phyloP scores from a whole-genome alignment of 2,329 filamentous ascomycete genomes.

The Epichloe amarillans region DNA sequence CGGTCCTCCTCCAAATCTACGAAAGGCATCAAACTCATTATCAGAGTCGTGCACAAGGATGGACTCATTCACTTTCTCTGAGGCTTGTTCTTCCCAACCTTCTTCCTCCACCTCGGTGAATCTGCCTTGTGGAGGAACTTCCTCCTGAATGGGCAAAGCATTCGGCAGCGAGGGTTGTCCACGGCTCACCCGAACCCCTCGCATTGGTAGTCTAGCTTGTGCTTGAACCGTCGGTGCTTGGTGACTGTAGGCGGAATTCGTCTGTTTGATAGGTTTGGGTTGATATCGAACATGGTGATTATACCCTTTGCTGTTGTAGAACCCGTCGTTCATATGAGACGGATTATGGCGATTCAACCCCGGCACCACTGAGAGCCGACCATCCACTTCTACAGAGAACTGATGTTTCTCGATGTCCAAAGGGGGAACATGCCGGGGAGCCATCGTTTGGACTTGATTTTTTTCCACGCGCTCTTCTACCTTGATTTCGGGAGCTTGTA shows the following conservation, averaged over 20 bases:
- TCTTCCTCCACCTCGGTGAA: constrained; percentile 9
- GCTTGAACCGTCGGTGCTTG: constrained; percentile 9
- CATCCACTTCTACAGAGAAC: constrained; percentile 3
- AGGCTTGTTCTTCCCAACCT: constrained; percentile 11
- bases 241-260: constrained; percentile 9
- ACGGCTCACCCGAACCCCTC: constrained; percentile 13
- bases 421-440: not conserved
- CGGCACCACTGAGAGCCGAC: constrained; percentile 19
- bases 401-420: constrained; percentile 1
- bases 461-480: not conserved
- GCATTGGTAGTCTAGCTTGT: constrained; percentile 25
- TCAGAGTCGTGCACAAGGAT: constrained; percentile 11
- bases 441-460: not conserved
- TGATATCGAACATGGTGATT: constrained; percentile 9
- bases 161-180: not conserved
- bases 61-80: constrained; percentile 9
- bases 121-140: not conserved
- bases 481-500: constrained; percentile 5
- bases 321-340: constrained; percentile 20
- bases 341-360: constrained; percentile 13
- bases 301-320: constrained; percentile 14
- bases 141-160: constrained; percentile 1
- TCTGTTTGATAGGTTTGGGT: constrained; percentile 9
- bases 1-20: constrained; percentile 11
- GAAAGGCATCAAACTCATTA: constrained; percentile 12